Percentiles rank a stretch among this genome's conserved stretches.
phyloP scores from a whole-genome alignment of 2,329 filamentous ascomycete species.

The Monascus ruber region DNA sequence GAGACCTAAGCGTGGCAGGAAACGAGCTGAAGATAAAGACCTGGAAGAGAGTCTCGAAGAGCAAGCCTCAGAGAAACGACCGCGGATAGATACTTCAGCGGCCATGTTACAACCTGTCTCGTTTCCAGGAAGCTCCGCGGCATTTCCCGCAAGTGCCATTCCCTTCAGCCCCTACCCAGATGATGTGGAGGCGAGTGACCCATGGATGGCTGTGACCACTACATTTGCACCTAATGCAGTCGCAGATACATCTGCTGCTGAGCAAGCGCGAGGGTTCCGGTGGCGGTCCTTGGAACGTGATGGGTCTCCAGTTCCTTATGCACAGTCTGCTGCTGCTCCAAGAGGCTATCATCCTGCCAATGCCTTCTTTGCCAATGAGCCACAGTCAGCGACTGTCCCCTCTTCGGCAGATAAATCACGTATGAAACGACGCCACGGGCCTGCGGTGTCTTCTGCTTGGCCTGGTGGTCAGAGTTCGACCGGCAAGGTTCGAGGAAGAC shows the following conservation, averaged over 20 bases:
- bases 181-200: slow-evolving; percentile 35
- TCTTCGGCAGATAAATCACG: slow-evolving; percentile 36
- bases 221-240: slow-evolving; percentile 33
- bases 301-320: slow-evolving; percentile 58
- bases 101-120: slow-evolving; percentile 32
- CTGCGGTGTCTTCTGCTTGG: slow-evolving; percentile 87
- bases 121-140: slow-evolving; percentile 33
- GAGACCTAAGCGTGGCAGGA: slow-evolving; percentile 48
- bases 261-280: slow-evolving; percentile 24
- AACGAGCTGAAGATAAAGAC: slow-evolving; percentile 50
- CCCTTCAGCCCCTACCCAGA: slow-evolving; percentile 46
- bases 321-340: slow-evolving; percentile 67
- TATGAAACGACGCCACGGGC: slow-evolving; percentile 55
- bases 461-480: slow-evolving; percentile 51
- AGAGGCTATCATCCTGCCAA: slow-evolving; percentile 23
- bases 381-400: slow-evolving; percentile 63
- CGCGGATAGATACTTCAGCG: slow-evolving; percentile 47
- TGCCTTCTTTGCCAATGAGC: slow-evolving; percentile 37
- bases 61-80: slow-evolving; percentile 41
- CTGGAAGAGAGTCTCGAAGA: slow-evolving; percentile 42
- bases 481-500: slow-evolving; percentile 67
- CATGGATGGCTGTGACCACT: slow-evolving; percentile 28
- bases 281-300: slow-evolving; percentile 43
- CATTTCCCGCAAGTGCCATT: slow-evolving; percentile 40
- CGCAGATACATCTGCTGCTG: slow-evolving; percentile 13